Evolutionary conservation across 176 grass and related monocot species (phyloP).

Genomic region (Musa itinerans): DNA sequence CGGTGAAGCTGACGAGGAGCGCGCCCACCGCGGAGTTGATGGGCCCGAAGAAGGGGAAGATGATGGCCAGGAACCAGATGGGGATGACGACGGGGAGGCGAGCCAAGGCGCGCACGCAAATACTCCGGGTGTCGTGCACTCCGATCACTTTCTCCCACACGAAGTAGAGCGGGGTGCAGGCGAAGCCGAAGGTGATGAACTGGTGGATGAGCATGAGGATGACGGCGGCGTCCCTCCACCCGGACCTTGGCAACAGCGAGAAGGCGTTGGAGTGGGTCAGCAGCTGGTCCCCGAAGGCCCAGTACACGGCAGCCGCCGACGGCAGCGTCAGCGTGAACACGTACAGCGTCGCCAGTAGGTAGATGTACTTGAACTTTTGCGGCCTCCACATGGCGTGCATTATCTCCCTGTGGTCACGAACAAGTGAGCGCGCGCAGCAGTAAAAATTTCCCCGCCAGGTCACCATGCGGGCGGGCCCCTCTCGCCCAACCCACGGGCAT

Average conservation of each 20-base stretch:
- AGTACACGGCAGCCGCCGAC: conserved; percentile 55
- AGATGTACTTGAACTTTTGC: conserved; percentile 73
- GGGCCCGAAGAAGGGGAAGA: conserved; percentile 24
- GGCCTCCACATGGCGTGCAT: conserved; percentile 87
- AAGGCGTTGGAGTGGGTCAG: conserved; percentile 66
- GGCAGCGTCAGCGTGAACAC: conserved; percentile 70
- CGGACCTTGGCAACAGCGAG: conserved; percentile 38
- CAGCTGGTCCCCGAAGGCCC: conserved; percentile 63
- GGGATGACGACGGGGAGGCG: conserved; percentile 19
- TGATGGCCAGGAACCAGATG: conserved; percentile 23
- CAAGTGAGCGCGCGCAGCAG: too few relatives aligned
- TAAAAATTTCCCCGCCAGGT: too few relatives aligned
- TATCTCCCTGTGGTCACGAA: conserved; percentile 38
- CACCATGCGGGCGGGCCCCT: too few relatives aligned
- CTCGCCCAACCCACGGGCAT: too few relatives aligned
- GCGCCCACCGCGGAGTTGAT: conserved; percentile 22
- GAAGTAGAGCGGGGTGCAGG: conserved; percentile 82
- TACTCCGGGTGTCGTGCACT: conserved; percentile 37
- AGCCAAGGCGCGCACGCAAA: conserved; percentile 18
- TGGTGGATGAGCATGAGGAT: conserved; percentile 75
- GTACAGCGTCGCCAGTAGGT: conserved; percentile 59
- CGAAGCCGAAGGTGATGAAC: conserved; percentile 92
- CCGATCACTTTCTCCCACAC: conserved; percentile 77
- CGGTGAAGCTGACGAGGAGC: conserved; percentile 24
- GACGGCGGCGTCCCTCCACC: conserved; percentile 55